Conservation (phyloP, 495 filamentous ascomycete species). For the Trichoderma erinaceum region DNA sequence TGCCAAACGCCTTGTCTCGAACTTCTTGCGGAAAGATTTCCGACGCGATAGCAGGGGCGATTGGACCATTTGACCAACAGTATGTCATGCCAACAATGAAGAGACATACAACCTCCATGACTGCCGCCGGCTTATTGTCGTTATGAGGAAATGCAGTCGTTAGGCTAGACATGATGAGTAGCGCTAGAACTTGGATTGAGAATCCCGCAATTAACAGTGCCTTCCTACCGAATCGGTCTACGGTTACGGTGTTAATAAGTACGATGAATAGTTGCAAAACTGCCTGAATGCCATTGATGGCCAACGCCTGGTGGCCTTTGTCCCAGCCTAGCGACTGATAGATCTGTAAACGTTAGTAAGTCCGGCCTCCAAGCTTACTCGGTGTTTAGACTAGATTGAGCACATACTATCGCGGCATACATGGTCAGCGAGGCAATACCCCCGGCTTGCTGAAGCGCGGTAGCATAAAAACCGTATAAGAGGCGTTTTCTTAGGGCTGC, state of each 20-base stretch:
- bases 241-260: neutral
- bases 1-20: slow-evolving; percentile 1
- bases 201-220: neutral
- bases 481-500: neutral
- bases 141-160: neutral
- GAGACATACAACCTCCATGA: slow-evolving; percentile 2
- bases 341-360: neutral
- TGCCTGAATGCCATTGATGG: neutral
- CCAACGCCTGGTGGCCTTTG: neutral
- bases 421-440: neutral
- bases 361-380: neutral
- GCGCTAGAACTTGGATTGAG: neutral
- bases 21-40: neutral
- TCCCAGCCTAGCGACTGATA: neutral
- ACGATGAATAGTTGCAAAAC: neutral
- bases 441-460: neutral
- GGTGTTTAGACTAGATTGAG: neutral
- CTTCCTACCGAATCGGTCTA: neutral
- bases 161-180: neutral
- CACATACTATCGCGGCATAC: neutral
- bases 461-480: neutral
- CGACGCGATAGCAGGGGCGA: neutral
- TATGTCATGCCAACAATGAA: slow-evolving; percentile 3
- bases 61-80: slow-evolving; percentile 1
- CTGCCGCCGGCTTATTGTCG: neutral